phyloP scores from a whole-genome alignment of 1,139 yeast species.

The Wickerhamomyces sp. region DNA sequence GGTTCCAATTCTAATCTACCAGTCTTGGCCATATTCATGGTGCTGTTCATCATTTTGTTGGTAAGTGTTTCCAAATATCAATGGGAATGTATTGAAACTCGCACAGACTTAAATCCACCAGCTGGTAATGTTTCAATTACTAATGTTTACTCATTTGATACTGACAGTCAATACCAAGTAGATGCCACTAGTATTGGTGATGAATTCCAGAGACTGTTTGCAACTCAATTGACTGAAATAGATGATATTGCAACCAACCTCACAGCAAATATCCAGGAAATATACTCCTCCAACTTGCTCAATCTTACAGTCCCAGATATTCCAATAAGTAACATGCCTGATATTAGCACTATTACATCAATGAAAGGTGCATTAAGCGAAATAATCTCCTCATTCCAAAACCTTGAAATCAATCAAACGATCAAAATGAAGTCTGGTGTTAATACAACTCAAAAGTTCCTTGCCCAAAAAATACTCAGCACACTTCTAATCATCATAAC shows the following conservation, averaged over 20 bases:
- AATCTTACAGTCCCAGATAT: not conserved
- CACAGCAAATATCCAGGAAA: not conserved
- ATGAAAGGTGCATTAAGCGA: not conserved
- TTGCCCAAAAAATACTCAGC: not conserved
- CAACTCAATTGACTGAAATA: not conserved
- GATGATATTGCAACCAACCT: not conserved
- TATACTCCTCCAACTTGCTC: not conserved
- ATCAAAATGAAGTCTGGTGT: not conserved
- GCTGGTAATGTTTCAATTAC: not conserved
- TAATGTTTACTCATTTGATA: not conserved
- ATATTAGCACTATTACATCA: not conserved
- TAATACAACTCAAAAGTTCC: no score
- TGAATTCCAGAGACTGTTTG: not conserved
- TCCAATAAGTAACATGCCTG: not conserved
- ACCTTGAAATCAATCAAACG: not conserved
- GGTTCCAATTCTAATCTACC: constrained; percentile 2
- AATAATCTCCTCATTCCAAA: not conserved
- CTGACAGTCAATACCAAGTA: not conserved
- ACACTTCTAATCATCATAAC: not conserved
- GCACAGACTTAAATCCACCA: not conserved
- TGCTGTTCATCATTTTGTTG: not conserved
- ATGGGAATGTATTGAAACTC: not conserved
- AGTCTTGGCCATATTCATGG: not conserved
- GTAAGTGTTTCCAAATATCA: constrained; percentile 1
- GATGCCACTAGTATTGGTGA: no score